These are phyloP conservation scores for Boletus fagicola DNA, from an alignment of 768 basidiomycete genomes.

Conservation along the genomic window DNA sequence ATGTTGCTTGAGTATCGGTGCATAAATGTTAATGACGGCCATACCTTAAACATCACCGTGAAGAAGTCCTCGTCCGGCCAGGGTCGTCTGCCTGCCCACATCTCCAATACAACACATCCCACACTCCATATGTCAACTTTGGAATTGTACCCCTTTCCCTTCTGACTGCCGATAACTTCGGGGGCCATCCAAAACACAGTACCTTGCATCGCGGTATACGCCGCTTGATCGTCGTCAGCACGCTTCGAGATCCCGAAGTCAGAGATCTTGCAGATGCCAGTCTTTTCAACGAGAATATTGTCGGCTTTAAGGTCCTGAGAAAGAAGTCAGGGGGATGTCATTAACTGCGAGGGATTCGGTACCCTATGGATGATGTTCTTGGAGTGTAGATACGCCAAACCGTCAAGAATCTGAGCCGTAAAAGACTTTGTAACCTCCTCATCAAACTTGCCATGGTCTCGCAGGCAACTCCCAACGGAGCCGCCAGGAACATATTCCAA, in stretches of 20 bases:
- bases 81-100: constrained; percentile 96
- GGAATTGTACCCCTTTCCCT: constrained; percentile 84
- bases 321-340: constrained; percentile 7
- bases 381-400: constrained; percentile 90
- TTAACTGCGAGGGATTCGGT: constrained; percentile 20
- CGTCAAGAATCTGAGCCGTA: constrained; percentile 86
- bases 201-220: constrained; percentile 92
- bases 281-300: constrained; percentile 93
- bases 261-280: constrained; percentile 93
- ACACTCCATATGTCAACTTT: constrained; percentile 99
- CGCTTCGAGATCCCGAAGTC: constrained; percentile 99
- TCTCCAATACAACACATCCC: constrained; percentile 97
- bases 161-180: constrained; percentile 84
- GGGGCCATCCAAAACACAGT: constrained; percentile 99
- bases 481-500: constrained; percentile 99
- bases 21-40: constrained; percentile 8
- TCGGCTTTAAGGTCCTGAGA: constrained; percentile 92
- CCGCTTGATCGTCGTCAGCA: constrained; percentile 80
- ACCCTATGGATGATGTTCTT: constrained; percentile 92
- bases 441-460: constrained; percentile 89
- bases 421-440: constrained; percentile 92
- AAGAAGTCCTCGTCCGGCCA: constrained; percentile 91
- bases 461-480: constrained; percentile 85
- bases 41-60: constrained; percentile 92
- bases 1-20: neutral